phyloP scores from a whole-genome alignment of 805 yeast genomes.

The Clavispora asparagi region DNA sequence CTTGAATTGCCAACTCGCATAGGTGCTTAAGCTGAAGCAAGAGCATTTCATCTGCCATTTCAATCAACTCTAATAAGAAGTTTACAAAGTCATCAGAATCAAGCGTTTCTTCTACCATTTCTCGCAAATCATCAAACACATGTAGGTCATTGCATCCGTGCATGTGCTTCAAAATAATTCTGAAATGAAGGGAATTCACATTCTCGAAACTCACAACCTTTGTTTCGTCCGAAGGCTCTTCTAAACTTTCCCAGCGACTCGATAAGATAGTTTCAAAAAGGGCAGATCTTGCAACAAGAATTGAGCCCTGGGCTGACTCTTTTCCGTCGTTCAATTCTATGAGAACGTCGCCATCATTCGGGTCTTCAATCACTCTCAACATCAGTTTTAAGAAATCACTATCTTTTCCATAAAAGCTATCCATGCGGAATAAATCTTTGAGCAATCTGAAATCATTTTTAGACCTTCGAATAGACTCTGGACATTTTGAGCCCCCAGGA shows the following conservation, averaged over 20 bases:
- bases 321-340: slow-evolving; percentile 46
- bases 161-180: slow-evolving; percentile 47
- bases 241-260: slow-evolving; percentile 42
- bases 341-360: slow-evolving; percentile 33
- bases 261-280: slow-evolving; percentile 60
- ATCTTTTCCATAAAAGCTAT: slow-evolving; percentile 8
- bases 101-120: slow-evolving; percentile 2
- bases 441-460: slow-evolving; percentile 24
- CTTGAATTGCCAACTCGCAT: slow-evolving; percentile 57
- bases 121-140: slow-evolving; percentile 28
- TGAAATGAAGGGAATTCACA: slow-evolving; percentile 39
- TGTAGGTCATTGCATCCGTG: slow-evolving; percentile 47
- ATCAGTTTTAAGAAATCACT: slow-evolving; percentile 5
- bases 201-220: slow-evolving; percentile 39
- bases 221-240: neutral
- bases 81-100: slow-evolving; percentile 43
- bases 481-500: slow-evolving; percentile 21
- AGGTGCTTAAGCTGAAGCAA: slow-evolving; percentile 53
- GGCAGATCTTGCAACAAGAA: slow-evolving; percentile 54
- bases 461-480: slow-evolving; percentile 23
- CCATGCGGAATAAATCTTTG: slow-evolving; percentile 14
- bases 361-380: slow-evolving; percentile 10
- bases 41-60: slow-evolving; percentile 58
- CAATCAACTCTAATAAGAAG: slow-evolving; percentile 52
- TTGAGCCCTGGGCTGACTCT: slow-evolving; percentile 42